These are phyloP conservation scores for Cinchona pubescens DNA, from an alignment of 257 asterid species.

Conservation along the genomic window DNA sequence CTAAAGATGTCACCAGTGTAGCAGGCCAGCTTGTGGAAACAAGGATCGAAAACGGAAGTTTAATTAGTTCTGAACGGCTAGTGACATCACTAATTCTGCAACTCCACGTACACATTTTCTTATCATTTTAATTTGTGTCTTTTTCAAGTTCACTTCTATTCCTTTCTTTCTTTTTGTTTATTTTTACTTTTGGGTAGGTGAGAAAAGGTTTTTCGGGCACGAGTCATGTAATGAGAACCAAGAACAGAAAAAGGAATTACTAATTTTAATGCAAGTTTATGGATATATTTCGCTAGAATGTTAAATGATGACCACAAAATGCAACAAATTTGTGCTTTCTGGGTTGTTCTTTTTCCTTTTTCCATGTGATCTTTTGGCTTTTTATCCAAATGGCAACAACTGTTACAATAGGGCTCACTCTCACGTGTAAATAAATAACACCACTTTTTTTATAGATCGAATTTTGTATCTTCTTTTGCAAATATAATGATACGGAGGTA, in stretches of 20 bases:
- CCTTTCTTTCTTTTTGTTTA: no score
- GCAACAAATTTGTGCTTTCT: not conserved
- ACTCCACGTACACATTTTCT: conserved; percentile 21
- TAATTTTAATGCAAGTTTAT: not conserved
- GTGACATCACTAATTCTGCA: not conserved
- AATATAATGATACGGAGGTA: no score
- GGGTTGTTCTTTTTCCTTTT: not conserved
- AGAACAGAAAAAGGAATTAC: not conserved
- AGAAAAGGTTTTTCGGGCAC: not conserved
- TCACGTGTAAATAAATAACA: no score
- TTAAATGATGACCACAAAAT: not conserved
- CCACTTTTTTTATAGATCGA: no score
- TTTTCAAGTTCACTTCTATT: not conserved
- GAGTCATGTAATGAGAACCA: no score
- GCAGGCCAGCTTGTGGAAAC: not conserved
- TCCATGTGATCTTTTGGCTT: no score
- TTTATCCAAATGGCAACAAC: no score
- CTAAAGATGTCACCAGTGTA: conserved; percentile 9
- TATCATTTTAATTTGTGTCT: not conserved
- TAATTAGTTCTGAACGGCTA: not conserved
- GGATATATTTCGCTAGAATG: not conserved
- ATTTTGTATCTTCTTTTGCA: no score
- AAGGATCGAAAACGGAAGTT: not conserved
- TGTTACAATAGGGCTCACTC: no score
- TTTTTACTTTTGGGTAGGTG: not conserved